These are phyloP conservation scores for Trifolium pratense DNA, from an alignment of 306 rosid genomes.

Conservation along the genomic window DNA sequence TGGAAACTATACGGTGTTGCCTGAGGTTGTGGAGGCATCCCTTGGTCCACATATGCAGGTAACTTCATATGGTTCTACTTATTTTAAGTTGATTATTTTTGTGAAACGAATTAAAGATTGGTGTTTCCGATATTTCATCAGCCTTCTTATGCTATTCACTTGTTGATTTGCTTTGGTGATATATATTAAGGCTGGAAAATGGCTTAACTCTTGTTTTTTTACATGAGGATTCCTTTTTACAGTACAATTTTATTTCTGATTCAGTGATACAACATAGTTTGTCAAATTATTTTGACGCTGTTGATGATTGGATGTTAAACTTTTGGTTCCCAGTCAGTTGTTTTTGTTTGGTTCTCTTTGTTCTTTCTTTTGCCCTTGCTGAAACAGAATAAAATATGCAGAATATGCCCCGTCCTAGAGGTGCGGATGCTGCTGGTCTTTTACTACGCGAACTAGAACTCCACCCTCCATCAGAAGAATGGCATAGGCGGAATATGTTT, in stretches of 20 bases:
- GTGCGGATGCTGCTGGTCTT: slow-evolving; percentile 99
- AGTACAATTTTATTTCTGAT: slow-evolving; percentile 25
- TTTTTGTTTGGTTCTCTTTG: slow-evolving; percentile 12
- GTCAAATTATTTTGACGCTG: slow-evolving; percentile 14
- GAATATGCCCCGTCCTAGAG: slow-evolving; percentile 99
- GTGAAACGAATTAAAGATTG: slow-evolving; percentile 17
- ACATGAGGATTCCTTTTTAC: neutral
- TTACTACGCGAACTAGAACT: slow-evolving; percentile 95
- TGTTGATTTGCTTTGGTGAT: slow-evolving; percentile 22
- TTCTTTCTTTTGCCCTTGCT: neutral
- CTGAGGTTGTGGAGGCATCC: slow-evolving; percentile 98
- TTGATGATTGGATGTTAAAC: slow-evolving; percentile 16
- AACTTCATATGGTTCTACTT: slow-evolving; percentile 33
- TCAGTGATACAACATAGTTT: slow-evolving; percentile 21
- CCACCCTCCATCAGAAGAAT: slow-evolving; percentile 99
- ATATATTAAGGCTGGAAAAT: slow-evolving; percentile 13
- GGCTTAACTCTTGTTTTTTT: slow-evolving; percentile 25
- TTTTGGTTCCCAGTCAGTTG: slow-evolving; percentile 24
- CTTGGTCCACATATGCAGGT: slow-evolving; percentile 99
- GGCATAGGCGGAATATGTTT: slow-evolving; percentile 97
- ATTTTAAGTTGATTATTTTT: slow-evolving; percentile 9
- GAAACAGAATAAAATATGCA: slow-evolving; percentile 42
- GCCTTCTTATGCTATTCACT: neutral
- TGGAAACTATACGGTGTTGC: slow-evolving; percentile 94
- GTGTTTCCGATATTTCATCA: slow-evolving; percentile 34